These are phyloP conservation scores for Coemansia sp. DNA, from an alignment of 192 early-diverging fungal species.

Conservation along the genomic window DNA sequence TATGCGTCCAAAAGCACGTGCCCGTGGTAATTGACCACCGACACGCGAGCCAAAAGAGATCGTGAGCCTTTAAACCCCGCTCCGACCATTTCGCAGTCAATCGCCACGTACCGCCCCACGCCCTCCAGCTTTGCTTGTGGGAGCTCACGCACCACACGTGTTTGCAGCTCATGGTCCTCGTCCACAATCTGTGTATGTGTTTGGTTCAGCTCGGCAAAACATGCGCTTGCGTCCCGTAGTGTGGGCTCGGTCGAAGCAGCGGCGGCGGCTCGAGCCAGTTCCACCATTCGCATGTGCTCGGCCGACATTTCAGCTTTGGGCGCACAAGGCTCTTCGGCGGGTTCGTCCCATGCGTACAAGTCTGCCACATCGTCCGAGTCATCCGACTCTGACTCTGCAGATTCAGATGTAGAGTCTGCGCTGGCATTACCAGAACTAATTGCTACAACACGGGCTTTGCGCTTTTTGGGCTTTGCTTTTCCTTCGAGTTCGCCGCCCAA, in stretches of 20 bases:
- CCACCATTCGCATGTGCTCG: constrained; percentile 31
- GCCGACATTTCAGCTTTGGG: neutral
- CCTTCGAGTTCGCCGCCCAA: constrained; percentile 22
- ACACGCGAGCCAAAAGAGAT: constrained; percentile 90
- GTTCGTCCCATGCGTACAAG: constrained; percentile 39
- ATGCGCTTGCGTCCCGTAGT: constrained; percentile 31
- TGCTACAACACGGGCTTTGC: too few relatives aligned
- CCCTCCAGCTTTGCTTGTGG: constrained; percentile 36
- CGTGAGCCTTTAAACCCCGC: constrained; percentile 78
- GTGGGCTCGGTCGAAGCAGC: constrained; percentile 10
- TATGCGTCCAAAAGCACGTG: constrained; percentile 79
- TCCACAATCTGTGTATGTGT: neutral
- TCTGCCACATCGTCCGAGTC: constrained; percentile 37
- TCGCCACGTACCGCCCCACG: constrained; percentile 83
- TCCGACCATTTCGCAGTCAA: constrained; percentile 99
- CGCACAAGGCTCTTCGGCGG: constrained; percentile 3
- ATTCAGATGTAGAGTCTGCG: neutral
- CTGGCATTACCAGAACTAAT: too few relatives aligned
- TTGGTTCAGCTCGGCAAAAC: constrained; percentile 37
- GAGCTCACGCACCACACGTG: constrained; percentile 9
- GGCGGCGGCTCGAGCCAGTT: constrained; percentile 33
- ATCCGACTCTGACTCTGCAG: neutral
- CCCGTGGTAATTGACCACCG: constrained; percentile 92
- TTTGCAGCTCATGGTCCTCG: constrained; percentile 3
- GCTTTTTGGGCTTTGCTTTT: neutral